phyloP scores from a whole-genome alignment of 2,329 filamentous ascomycete genomes.

The Verticillium klebahnii region DNA sequence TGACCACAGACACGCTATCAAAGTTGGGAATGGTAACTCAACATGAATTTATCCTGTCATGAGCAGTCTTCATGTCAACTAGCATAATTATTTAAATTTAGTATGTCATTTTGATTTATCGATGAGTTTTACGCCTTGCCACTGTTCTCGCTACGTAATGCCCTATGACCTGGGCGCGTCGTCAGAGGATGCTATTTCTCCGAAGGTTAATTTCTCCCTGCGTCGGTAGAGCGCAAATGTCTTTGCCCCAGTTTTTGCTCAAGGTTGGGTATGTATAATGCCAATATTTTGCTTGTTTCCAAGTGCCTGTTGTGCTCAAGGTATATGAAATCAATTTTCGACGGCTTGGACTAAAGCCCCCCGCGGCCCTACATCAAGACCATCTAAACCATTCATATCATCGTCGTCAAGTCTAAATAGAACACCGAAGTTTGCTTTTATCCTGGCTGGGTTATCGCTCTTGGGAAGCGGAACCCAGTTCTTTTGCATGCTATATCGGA shows the following conservation, averaged over 20 bases:
- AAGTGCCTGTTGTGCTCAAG: not conserved
- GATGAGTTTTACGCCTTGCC: too few species aligned
- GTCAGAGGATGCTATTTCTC: too few species aligned
- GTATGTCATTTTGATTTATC: too few species aligned
- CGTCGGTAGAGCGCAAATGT: too few species aligned
- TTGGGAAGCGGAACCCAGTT: constrained; percentile 66
- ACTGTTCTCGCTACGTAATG: too few species aligned
- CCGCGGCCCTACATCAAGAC: constrained; percentile 10
- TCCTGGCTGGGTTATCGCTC: constrained; percentile 55
- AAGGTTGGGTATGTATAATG: too few species aligned
- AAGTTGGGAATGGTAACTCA: not conserved
- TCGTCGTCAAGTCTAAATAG: constrained; percentile 51
- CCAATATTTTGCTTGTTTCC: too few species aligned
- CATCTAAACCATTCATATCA: constrained; percentile 44
- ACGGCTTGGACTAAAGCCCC: not conserved
- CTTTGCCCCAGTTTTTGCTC: too few species aligned
- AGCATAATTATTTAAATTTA: not conserved
- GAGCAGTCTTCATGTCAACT: too few species aligned
- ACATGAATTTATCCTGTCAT: not conserved
- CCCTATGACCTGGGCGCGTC: too few species aligned
- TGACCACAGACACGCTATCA: not conserved
- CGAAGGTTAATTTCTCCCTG: too few species aligned
- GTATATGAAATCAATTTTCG: not conserved
- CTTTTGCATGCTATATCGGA: constrained; percentile 68
- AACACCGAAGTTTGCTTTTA: constrained; percentile 55